phyloP scores from a whole-genome alignment of 1,284 basidiomycete genomes.

The Cystobasidiaceae sp. region DNA sequence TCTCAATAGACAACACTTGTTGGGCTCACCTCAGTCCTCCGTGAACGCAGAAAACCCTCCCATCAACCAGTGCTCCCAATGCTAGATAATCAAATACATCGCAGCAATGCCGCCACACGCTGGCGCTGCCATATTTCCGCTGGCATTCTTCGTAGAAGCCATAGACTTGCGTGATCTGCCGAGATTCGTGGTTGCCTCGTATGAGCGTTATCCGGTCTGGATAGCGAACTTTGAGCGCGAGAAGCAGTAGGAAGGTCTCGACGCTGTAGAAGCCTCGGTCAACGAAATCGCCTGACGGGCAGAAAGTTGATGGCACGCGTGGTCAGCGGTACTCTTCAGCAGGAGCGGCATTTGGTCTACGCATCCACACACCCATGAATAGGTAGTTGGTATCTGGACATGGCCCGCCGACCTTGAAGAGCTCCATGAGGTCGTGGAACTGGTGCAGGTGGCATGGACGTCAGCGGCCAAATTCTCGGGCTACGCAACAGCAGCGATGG shows the following conservation, averaged over 20 bases:
- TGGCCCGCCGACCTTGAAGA: constrained; percentile 90
- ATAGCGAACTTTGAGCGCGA: constrained; percentile 96
- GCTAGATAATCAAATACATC: constrained; percentile 98
- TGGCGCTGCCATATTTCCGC: constrained; percentile 98
- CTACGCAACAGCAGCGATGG: background rate
- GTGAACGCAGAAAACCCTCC: constrained; percentile 83
- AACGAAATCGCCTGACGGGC: constrained; percentile 30
- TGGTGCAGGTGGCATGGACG: constrained; percentile 11
- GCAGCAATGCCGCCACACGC: constrained; percentile 99
- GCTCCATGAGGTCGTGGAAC: constrained; percentile 74
- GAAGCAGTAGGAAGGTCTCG: constrained; percentile 96
- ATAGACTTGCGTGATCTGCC: constrained; percentile 99
- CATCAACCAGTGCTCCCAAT: constrained; percentile 93
- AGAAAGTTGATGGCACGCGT: background rate
- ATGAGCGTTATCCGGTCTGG: constrained; percentile 97
- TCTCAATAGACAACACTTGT: constrained; percentile 26
- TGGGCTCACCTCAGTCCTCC: constrained; percentile 68
- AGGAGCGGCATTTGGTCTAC: constrained; percentile 42
- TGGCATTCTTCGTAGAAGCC: constrained; percentile 99
- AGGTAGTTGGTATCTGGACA: constrained; percentile 97
- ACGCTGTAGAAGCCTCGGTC: constrained; percentile 98
- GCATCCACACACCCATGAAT: constrained; percentile 76
- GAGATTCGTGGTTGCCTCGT: constrained; percentile 95
- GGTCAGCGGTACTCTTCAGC: background rate
- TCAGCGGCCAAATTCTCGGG: background rate